phyloP scores from a whole-genome alignment of 2,329 filamentous ascomycete species.

The Neonectria punicea region DNA sequence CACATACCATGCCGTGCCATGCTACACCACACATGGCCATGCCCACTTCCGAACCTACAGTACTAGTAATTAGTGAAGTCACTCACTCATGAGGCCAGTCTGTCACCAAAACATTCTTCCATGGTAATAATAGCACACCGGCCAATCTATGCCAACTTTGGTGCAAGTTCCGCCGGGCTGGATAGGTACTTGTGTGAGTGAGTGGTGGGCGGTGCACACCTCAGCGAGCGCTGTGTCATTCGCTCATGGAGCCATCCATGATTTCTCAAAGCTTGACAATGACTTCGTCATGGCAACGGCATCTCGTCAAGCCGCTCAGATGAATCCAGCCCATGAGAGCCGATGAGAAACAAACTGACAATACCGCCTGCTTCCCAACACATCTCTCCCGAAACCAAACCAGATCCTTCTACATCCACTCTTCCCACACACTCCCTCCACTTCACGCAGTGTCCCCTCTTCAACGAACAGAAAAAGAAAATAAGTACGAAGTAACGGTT shows the following conservation, averaged over 20 bases:
- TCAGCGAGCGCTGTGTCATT: slow-evolving; percentile 1
- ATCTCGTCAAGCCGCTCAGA: slow-evolving; percentile 4
- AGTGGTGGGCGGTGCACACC: slow-evolving; percentile 10
- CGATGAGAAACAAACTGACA: background rate
- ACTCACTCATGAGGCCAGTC: background rate
- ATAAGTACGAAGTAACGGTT: background rate
- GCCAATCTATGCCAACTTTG: slow-evolving; percentile 17
- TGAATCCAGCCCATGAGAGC: background rate
- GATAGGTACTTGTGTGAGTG: background rate
- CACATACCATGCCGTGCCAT: slow-evolving; percentile 1
- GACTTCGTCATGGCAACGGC: slow-evolving; percentile 42
- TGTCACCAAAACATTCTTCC: background rate
- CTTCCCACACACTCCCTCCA: background rate
- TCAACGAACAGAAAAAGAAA: background rate
- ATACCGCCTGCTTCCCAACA: slow-evolving; percentile 2
- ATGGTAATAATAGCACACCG: slow-evolving; percentile 23
- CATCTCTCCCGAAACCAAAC: slow-evolving; percentile 5
- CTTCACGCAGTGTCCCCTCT: background rate
- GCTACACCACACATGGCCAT: slow-evolving; percentile 3
- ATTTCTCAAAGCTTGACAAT: slow-evolving; percentile 27
- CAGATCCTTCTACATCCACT: slow-evolving; percentile 2
- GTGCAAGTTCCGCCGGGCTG: slow-evolving; percentile 16
- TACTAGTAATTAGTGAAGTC: background rate
- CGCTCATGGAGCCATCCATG: background rate
- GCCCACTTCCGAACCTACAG: background rate